phyloP scores from a whole-genome alignment of 164 flowering plant genomes.

The Euptelea pleiosperma region DNA sequence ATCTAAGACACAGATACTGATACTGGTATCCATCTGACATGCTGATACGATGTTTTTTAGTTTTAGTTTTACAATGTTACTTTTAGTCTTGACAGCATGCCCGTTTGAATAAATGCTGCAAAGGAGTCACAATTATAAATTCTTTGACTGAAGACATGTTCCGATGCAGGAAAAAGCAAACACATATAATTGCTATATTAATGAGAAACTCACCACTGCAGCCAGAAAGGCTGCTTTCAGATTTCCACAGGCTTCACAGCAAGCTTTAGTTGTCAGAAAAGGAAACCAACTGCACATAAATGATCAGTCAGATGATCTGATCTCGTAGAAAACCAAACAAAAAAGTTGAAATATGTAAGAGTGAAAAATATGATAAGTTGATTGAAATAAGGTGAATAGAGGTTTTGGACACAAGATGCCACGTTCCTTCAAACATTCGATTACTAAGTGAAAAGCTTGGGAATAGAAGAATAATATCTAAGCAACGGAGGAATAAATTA shows the following conservation, averaged over 20 bases:
- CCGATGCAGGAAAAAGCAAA: not conserved
- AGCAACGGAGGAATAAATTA: too few relatives aligned
- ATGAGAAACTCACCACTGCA: slow-evolving; percentile 71
- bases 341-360: not conserved
- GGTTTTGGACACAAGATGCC: not conserved
- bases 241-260: slow-evolving; percentile 97
- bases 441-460: not conserved
- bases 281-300: slow-evolving; percentile 81
- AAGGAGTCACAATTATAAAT: not conserved
- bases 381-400: not conserved
- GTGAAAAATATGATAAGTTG: not conserved
- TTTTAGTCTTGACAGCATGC: too few relatives aligned
- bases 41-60: not conserved
- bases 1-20: too few relatives aligned
- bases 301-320: slow-evolving; percentile 11
- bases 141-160: not conserved
- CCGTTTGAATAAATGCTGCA: too few relatives aligned
- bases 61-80: too few relatives aligned
- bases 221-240: slow-evolving; percentile 94
- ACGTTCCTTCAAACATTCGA: too few relatives aligned
- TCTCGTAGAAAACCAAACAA: not conserved
- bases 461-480: too few relatives aligned
- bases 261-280: slow-evolving; percentile 71
- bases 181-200: not conserved
- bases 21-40: not conserved